Evolutionary conservation across 140 eudicot species (phyloP).

Genomic region (Ambrosia hybrid): DNA sequence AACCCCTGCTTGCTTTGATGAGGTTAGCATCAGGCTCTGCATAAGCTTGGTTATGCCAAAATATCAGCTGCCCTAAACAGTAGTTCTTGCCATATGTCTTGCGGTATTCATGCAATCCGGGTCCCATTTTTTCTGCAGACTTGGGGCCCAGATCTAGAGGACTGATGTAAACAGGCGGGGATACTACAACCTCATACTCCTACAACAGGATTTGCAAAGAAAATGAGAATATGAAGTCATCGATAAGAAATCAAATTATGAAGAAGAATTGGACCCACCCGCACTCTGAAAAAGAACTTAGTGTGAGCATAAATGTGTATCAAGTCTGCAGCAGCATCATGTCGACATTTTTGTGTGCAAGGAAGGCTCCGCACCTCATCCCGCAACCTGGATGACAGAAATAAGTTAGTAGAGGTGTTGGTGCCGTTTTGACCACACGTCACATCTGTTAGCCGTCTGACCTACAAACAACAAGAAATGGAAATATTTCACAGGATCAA

Average conservation of each 20-base stretch:
- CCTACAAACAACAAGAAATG: not conserved
- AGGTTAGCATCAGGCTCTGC: conserved; percentile 83
- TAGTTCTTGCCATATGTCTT: conserved; percentile 83
- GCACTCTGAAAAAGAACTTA: conserved; percentile 64
- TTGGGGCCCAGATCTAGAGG: conserved; percentile 97
- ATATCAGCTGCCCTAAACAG: conserved; percentile 91
- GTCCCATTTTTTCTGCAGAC: conserved; percentile 70
- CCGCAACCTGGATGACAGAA: conserved; percentile 61
- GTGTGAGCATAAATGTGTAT: conserved; percentile 92
- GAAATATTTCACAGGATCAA: not conserved
- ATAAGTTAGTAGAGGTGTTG: not conserved
- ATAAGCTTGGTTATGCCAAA: conserved; percentile 84
- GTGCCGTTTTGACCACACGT: not conserved
- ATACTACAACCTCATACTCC: conserved; percentile 75
- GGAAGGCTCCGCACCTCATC: conserved; percentile 93
- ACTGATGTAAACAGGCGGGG: conserved; percentile 86
- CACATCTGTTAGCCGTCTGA: not conserved
- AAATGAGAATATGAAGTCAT: conserved; percentile 2
- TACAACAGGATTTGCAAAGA: conserved; percentile 35
- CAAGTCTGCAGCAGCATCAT: conserved; percentile 99
- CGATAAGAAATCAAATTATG: not conserved
- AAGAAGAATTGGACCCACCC: conserved; percentile 44
- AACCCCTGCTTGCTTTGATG: conserved; percentile 73
- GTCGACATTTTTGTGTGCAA: conserved; percentile 73
- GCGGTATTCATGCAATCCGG: conserved; percentile 72